Evolutionary conservation across 2,329 filamentous ascomycete species (phyloP).

Genomic region (Botrytis aclada): DNA sequence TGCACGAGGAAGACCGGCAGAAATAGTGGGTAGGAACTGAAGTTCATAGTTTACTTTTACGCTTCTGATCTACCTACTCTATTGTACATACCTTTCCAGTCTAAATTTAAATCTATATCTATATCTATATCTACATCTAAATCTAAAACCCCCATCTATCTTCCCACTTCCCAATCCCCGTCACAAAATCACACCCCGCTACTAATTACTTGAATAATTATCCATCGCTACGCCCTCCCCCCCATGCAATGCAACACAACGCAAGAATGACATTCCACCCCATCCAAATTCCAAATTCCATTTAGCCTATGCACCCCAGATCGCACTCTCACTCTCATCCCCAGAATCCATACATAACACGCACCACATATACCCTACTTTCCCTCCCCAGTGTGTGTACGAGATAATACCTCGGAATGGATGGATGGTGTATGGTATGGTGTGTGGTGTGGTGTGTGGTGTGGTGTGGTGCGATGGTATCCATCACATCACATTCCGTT

Average conservation of each 20-base stretch:
- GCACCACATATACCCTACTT: not conserved
- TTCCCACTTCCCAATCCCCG: not conserved
- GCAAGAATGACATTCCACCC: not conserved
- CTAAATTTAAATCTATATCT: not conserved
- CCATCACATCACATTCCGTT: no score
- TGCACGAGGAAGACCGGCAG: not conserved
- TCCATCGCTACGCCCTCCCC: no score
- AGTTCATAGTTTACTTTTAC: not conserved
- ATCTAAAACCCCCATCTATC: not conserved
- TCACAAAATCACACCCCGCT: not conserved
- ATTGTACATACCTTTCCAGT: not conserved
- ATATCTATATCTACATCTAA: not conserved
- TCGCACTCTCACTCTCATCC: not conserved
- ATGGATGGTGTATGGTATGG: not conserved
- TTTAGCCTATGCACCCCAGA: not conserved
- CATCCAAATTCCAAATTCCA: not conserved
- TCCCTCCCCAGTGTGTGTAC: no score
- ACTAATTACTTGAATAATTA: not conserved
- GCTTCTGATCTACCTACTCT: not conserved
- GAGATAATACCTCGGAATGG: not conserved
- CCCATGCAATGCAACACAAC: not conserved
- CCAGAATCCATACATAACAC: not conserved
- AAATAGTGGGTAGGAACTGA: not conserved
- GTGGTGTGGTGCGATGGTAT: not conserved
- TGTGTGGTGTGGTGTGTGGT: not conserved